Percentiles rank a stretch among this genome's conserved stretches.
phyloP scores from a whole-genome alignment of 2,329 filamentous ascomycete species.

The Aspergillus calidoustus region DNA sequence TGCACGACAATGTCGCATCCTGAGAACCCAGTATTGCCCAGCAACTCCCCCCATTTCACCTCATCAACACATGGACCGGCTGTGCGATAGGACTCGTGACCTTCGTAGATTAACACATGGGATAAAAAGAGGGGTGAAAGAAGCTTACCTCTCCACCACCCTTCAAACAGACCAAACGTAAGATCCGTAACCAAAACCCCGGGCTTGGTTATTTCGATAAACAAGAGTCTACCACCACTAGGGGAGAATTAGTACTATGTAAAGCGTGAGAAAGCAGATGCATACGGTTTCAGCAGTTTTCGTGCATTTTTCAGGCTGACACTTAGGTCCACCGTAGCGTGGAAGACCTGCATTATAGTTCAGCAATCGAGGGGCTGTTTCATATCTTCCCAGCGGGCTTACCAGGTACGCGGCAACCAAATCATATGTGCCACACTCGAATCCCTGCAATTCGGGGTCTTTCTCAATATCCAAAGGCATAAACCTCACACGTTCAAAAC shows the following conservation, averaged over 20 bases:
- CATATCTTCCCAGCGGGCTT: background rate
- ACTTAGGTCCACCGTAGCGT: slow-evolving; percentile 14
- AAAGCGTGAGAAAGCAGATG: background rate
- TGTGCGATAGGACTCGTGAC: slow-evolving; percentile 15
- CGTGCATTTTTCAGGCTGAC: slow-evolving; percentile 17
- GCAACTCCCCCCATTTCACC: slow-evolving; percentile 13
- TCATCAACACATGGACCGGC: slow-evolving; percentile 13
- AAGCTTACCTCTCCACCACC: slow-evolving; percentile 22
- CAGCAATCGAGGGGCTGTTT: background rate
- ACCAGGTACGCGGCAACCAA: slow-evolving; percentile 25
- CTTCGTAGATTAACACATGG: slow-evolving; percentile 8
- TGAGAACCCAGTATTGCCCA: slow-evolving; percentile 22
- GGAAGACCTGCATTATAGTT: slow-evolving; percentile 12
- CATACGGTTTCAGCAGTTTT: slow-evolving; percentile 20
- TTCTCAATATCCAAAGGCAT: slow-evolving; percentile 21
- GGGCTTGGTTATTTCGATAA: slow-evolving; percentile 17
- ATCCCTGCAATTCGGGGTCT: slow-evolving; percentile 24
- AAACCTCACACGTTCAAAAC: slow-evolving; percentile 19
- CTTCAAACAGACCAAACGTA: slow-evolving; percentile 21
- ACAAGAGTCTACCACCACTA: slow-evolving; percentile 21
- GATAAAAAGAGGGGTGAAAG: background rate
- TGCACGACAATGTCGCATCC: slow-evolving; percentile 23
- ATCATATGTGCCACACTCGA: slow-evolving; percentile 25
- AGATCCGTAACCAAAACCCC: slow-evolving; percentile 8
- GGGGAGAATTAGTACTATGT: background rate